Evolutionary conservation across 441 rosid genomes (phyloP), one percentile per base, ranked within the genome.

Genomic region (Francoa sonchifolia): DNA sequence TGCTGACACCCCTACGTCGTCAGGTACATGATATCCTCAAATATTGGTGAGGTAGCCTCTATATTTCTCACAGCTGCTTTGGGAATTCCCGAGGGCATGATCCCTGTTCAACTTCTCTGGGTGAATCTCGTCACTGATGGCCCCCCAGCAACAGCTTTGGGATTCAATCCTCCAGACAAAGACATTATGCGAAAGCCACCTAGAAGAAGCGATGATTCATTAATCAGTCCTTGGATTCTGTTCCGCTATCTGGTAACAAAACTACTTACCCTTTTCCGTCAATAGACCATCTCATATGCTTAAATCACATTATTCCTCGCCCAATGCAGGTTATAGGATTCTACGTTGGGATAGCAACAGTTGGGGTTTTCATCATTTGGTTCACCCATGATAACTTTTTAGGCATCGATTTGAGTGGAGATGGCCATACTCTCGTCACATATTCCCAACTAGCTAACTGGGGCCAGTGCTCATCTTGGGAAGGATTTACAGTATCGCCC

Each of bases 11-110:
- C n/a, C n/a, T n/a, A n/a, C n/a, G n/a, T n/a, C n/a, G n/a, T 32
- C 55, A 87, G 97, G 90, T 88, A 88, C 67, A 88, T 88, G 97
- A 88, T 88, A 59, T 88, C 95, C 36, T 88, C 97, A 57, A 88
- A 88, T 52, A 88, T 88, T 1, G 97, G 97, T 1, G 97, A 88
- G 73, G 97, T 88, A 49, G 97, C 93, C 12, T 88, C 87, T 1
- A 88, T 88, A 58, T 83, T 88, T 57, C 63, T 88, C 45, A 88
- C 97, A 6, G 86, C 97, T 44, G 97, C 97, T 35, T 63, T 88
- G 75, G 97, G 97, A 37, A 88, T 88, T 52, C 97, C 97, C 1
- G 97, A 88, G 60, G 95, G 95, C 53, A 68, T 88, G 93, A 88
- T 88, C 19, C 97, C 95, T 0, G 97, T 88, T 41, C 95, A 88